Evolutionary conservation across 2,329 filamentous ascomycete genomes (phyloP), one percentile per base, ranked within the genome.

Genomic region (Curvularia hawaiiensis): DNA sequence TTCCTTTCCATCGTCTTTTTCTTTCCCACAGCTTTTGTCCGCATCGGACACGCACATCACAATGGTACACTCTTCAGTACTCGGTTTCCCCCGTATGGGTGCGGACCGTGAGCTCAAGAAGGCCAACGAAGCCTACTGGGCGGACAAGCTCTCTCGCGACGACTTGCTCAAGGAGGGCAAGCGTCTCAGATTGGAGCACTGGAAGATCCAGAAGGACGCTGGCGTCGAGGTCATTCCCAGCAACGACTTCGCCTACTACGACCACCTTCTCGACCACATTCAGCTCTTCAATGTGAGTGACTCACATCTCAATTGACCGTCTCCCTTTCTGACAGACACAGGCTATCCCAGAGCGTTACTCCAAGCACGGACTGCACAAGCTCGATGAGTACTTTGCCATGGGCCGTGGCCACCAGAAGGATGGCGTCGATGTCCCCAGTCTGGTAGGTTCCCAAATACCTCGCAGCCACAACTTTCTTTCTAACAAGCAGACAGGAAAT

Each of bases 351-450:
- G 91, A 96, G 82, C 89, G 93, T 73, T 99, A 99, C 84, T 90
- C 89, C 79, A 91, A 90, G 83, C 88, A 95, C 83, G 89, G 89
- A 73, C 91, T 99, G 68, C 83, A 94, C 80, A 81, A 86, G 67
- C 84, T 99, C 78, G 95, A 99, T 83, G 89, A 96, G 84, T 98
- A 97, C 89, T 99, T 99, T 77, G 95, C 95, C 81, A 97, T 99
- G 92, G 95, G 95, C 76, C 91, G 95, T 89, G 95, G 95, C 78
- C 93, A 96, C 83, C 95, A 99, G 84, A 96, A 92, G 88, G 87
- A 88, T 76, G 87, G 91, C 79, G 85, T 98, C 72, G 95, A 99
- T 80, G 95, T 98, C 68, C 92, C 94, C 71, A 87, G 85, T 76
- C 84, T 97, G 81, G 84, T 85, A 79, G 73, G 82, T 61, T 18